Base-by-base conservation (phyloP, 768 basidiomycete genomes). In the Serendipita sp. region DNA sequence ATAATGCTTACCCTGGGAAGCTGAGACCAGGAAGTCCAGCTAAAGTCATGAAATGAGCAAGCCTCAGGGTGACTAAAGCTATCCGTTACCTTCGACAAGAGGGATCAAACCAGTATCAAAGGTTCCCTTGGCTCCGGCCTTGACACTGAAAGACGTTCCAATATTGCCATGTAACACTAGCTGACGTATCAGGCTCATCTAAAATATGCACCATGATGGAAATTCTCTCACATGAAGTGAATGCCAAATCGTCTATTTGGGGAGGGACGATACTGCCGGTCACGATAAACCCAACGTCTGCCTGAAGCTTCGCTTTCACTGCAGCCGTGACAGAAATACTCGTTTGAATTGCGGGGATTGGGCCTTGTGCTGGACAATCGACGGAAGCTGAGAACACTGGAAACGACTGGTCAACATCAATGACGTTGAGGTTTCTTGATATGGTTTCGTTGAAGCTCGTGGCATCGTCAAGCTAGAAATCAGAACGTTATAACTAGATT, bases 241-340 rank as follows among this genome's bases (percentile, higher is more conserved):
- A 56, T 0, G 72, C 71, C 45, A 80, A 76, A 44, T 74, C 72
- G 0, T 68, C 65, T 3, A 80, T 67, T 32, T 75, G 70, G 0
- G 78, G 79, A 1, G 81, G 81, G 1, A 80, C 63, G 56, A 82
- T 71, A 3, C 78, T 78, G 13, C 81, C 81, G 34, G 65, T 70
- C 0, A 75, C 78, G 3, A 74, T 77, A 4, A 81, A 69, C 11
- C 78, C 79, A 18, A 74, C 76, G 11, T 70, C 63, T 23, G 70
- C 67, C 35, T 69, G 69, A 8, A 72, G 66, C 46, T 68, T 67
- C 15, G 68, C 46, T 16, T 52, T 36, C 15, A 52, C 65, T n/a
- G 65, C 69, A 4, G 68, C 70, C 30, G 47, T 51, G 51, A 47
- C 69, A 16, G 69, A 4, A 36, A 60, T 3, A 8, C 56, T 36